Conservation (phyloP, 192 early-diverging fungal genomes). For the Jimgerdemannia lactiflua region DNA sequence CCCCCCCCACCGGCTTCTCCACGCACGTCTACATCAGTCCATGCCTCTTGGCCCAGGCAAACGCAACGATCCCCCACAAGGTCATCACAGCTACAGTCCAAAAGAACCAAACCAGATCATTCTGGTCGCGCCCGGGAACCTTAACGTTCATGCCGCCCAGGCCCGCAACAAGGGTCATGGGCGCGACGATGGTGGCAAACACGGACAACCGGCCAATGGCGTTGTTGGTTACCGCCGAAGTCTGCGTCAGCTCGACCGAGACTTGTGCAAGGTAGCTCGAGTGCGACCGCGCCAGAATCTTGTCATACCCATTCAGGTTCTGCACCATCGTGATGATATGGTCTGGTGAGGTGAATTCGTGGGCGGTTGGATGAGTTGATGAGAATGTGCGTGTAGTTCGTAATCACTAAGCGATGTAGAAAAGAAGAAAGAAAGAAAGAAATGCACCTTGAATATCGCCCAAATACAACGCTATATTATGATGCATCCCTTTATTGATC, state of each 20-base stretch:
- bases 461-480: background rate
- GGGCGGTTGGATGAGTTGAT: too few species aligned
- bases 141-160: slow-evolving; percentile 50
- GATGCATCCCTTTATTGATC: background rate
- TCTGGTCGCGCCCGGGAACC: slow-evolving; percentile 37
- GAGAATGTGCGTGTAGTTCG: too few species aligned
- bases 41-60: slow-evolving; percentile 8
- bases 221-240: slow-evolving; percentile 83
- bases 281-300: slow-evolving; percentile 66
- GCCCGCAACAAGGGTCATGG: slow-evolving; percentile 91
- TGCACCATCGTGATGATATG: slow-evolving; percentile 79
- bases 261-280: slow-evolving; percentile 76
- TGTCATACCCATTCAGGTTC: slow-evolving; percentile 74
- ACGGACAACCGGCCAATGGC: slow-evolving; percentile 87
- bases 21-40: too few species aligned
- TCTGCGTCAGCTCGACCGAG: slow-evolving; percentile 71
- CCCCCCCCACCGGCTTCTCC: too few species aligned
- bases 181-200: slow-evolving; percentile 84
- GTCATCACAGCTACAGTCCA: slow-evolving; percentile 44
- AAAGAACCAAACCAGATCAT: slow-evolving; percentile 47
- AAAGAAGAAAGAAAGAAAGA: background rate
- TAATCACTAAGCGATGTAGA: too few species aligned
- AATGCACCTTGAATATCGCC: background rate
- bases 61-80: slow-evolving; percentile 12
- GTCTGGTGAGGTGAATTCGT: slow-evolving; percentile 29